Conservation (phyloP, 495 filamentous ascomycete species). For the Neurospora sp. region DNA sequence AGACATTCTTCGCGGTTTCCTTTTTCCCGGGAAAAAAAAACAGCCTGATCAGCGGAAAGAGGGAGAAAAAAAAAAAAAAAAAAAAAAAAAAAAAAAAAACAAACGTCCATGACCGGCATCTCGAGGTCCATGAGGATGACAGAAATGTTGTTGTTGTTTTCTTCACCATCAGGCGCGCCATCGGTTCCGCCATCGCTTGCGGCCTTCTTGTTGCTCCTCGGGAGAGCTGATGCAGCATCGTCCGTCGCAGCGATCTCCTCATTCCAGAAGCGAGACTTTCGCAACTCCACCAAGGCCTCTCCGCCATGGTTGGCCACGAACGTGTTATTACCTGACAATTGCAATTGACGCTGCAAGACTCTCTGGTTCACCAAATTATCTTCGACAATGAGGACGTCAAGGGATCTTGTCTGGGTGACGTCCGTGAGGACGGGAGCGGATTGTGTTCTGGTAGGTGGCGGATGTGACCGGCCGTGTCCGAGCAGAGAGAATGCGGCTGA, state of each 20-base stretch:
- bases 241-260: constrained; percentile 4
- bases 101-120: constrained; percentile 86
- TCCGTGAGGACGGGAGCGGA: constrained; percentile 2
- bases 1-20: neutral
- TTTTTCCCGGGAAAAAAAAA: constrained; percentile 23
- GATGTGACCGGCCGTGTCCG: neutral
- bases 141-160: constrained; percentile 35
- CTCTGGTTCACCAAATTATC: constrained; percentile 77
- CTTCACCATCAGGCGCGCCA: constrained; percentile 6
- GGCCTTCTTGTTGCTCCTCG: neutral
- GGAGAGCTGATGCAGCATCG: neutral
- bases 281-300: constrained; percentile 53
- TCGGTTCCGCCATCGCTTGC: neutral
- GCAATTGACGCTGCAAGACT: constrained; percentile 61
- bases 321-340: constrained; percentile 57
- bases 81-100: neutral
- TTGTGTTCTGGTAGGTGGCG: constrained; percentile 7
- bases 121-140: constrained; percentile 78
- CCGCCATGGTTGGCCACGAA: constrained; percentile 70
- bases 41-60: constrained; percentile 19
- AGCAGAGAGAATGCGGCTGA: neutral
- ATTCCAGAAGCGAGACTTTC: constrained; percentile 39
- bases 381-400: constrained; percentile 63
- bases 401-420: constrained; percentile 5
- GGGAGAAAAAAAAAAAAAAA: constrained; percentile 6